Conservation (phyloP, 2,329 filamentous ascomycete species). For the Talaromyces sp. region DNA sequence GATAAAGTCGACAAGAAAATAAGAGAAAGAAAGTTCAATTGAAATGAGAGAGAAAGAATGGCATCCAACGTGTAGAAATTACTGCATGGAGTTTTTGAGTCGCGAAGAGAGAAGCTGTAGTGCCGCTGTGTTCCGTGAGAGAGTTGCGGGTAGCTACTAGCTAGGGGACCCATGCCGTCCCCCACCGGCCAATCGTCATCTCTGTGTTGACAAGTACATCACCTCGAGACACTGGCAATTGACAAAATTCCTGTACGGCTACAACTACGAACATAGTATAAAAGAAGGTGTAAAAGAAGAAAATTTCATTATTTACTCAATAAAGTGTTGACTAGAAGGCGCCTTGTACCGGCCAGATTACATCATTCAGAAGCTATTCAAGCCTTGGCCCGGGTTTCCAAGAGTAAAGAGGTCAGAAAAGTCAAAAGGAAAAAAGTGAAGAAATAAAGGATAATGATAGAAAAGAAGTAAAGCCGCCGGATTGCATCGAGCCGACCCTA, state of each 20-base stretch:
- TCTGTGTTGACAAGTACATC: neutral
- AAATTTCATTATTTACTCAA: conserved; percentile 3
- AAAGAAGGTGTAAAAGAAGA: neutral
- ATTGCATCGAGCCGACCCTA: conserved; percentile 26
- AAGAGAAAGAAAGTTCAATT: neutral
- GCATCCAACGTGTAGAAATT: neutral
- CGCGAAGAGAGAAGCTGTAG: neutral
- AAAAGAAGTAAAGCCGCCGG: neutral
- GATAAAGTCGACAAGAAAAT: neutral
- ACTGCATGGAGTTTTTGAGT: neutral
- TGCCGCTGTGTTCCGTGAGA: neutral
- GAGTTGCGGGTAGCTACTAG: conserved; percentile 1
- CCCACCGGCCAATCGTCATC: conserved; percentile 5
- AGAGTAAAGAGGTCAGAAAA: conserved; percentile 6
- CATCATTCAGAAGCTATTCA: conserved; percentile 1
- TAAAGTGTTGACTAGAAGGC: neutral
- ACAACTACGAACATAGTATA: neutral
- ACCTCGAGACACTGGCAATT: too few relatives aligned
- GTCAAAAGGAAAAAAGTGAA: conserved; percentile 17
- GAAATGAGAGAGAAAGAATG: neutral
- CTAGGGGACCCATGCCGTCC: neutral
- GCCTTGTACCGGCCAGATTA: neutral
- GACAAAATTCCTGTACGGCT: too few relatives aligned
- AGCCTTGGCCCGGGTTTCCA: conserved; percentile 15
- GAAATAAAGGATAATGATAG: conserved; percentile 11